Conservation (phyloP, 2,329 filamentous ascomycete genomes). For the Fusarium pseudograminearum region DNA sequence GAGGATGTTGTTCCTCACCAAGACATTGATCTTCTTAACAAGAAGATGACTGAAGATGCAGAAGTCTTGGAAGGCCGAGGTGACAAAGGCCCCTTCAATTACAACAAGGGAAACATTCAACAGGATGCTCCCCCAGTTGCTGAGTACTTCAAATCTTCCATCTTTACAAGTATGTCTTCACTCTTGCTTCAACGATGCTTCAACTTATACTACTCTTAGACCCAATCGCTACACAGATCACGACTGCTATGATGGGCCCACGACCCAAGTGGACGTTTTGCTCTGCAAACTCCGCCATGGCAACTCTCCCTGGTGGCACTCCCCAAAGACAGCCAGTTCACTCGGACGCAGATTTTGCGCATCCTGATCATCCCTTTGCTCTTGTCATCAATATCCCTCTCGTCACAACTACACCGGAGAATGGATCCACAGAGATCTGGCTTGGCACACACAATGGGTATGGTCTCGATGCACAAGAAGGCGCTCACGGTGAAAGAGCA, state of each 20-base stretch:
- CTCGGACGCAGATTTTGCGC: constrained; percentile 69
- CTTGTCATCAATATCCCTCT: constrained; percentile 67
- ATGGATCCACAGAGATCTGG: constrained; percentile 71
- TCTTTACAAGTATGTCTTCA: constrained; percentile 64
- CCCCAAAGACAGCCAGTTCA: constrained; percentile 67
- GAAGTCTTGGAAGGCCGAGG: constrained; percentile 62
- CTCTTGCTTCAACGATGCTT: accelerated
- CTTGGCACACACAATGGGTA: constrained; percentile 62
- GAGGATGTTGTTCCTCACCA: constrained; percentile 64
- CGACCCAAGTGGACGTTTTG: constrained; percentile 68
- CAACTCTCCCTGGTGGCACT: constrained; percentile 55
- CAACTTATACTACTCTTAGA: constrained; percentile 53
- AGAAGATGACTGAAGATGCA: constrained; percentile 70
- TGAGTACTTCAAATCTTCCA: constrained; percentile 60
- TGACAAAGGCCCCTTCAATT: constrained; percentile 70
- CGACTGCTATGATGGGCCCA: constrained; percentile 66
- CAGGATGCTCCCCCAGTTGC: constrained; percentile 68
- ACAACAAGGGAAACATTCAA: constrained; percentile 72
- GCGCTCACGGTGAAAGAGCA: constrained; percentile 63
- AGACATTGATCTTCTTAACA: constrained; percentile 66
- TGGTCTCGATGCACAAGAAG: constrained; percentile 58
- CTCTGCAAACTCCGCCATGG: constrained; percentile 69
- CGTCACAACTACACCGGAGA: constrained; percentile 62
- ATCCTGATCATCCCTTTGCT: constrained; percentile 67
- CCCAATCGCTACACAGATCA: constrained; percentile 67